A percentile compares a stretch with the other conserved stretches of the same genome.
phyloP scores from a whole-genome alignment of 1,284 basidiomycete species.

The Tremellales sp. region DNA sequence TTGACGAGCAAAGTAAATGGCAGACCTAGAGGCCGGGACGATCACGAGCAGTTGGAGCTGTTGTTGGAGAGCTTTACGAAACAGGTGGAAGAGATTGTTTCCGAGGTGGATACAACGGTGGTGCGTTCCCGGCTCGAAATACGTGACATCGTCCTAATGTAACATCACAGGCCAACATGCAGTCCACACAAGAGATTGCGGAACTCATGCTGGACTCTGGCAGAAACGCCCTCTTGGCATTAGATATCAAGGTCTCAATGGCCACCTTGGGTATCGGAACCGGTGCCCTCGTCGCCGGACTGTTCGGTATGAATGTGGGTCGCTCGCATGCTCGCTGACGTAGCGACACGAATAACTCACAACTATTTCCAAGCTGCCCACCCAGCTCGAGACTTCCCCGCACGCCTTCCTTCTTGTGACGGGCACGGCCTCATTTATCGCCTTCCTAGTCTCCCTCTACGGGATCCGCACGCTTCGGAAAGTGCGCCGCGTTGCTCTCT shows the following conservation, averaged over 20 bases:
- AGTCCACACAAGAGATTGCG: conserved; percentile 95
- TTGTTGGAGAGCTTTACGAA: conserved; percentile 90
- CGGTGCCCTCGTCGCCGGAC: conserved; percentile 86
- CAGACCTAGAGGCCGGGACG: conserved; percentile 58
- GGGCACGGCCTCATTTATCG: conserved; percentile 34
- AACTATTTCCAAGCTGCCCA: conserved; percentile 32
- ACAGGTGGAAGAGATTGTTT: conserved; percentile 92
- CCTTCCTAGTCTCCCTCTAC: conserved; percentile 37
- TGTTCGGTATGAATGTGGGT: conserved; percentile 94
- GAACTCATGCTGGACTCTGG: conserved; percentile 96
- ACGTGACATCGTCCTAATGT: not conserved
- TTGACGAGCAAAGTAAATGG: conserved; percentile 72
- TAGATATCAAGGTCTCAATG: conserved; percentile 93
- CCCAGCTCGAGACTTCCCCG: conserved; percentile 43
- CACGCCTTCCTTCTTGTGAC: conserved; percentile 48
- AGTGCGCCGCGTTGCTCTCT: conserved; percentile 42
- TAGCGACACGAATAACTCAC: not conserved
- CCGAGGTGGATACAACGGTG: conserved; percentile 82
- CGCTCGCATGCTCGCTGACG: not conserved
- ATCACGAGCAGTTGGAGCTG: conserved; percentile 91
- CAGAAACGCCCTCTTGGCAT: conserved; percentile 83
- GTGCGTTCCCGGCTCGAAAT: conserved; percentile 50
- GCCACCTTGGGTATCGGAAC: conserved; percentile 85
- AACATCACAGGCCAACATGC: conserved; percentile 74
- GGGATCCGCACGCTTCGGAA: conserved; percentile 40